Percentiles rank a stretch among this genome's conserved stretches.
phyloP scores from a whole-genome alignment of 1,139 yeast species.

The Yamadazyma pseudoaaseri region DNA sequence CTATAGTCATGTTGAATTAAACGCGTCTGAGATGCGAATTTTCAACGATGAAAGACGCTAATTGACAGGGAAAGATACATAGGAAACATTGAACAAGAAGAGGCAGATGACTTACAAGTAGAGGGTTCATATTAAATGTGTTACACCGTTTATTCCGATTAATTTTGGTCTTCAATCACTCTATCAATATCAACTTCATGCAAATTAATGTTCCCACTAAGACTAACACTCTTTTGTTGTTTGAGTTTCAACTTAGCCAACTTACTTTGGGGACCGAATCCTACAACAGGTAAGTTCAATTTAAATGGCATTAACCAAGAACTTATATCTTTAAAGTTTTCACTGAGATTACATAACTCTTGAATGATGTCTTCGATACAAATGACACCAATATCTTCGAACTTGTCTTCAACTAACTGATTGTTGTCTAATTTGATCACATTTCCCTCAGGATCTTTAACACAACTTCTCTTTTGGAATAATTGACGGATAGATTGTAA shows the following conservation, averaged over 20 bases:
- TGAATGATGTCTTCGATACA: constrained; percentile 80
- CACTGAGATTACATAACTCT: constrained; percentile 63
- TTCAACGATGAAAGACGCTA: too few species aligned
- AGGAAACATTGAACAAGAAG: too few species aligned
- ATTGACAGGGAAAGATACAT: too few species aligned
- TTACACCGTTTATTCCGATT: constrained; percentile 7
- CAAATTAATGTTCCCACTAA: constrained; percentile 64
- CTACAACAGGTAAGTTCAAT: constrained; percentile 66
- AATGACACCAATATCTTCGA: constrained; percentile 65
- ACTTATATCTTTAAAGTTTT: constrained; percentile 56
- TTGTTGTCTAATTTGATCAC: constrained; percentile 62
- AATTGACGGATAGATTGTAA: constrained; percentile 67
- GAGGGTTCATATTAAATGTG: neutral
- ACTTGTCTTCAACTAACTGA: constrained; percentile 67
- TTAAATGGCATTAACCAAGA: constrained; percentile 69
- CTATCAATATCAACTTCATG: constrained; percentile 69
- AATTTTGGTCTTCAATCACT: constrained; percentile 63
- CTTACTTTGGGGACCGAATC: constrained; percentile 65
- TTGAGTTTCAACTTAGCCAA: constrained; percentile 49
- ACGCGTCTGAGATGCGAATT: constrained; percentile 2
- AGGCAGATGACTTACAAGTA: too few species aligned
- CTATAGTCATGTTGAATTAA: constrained; percentile 2
- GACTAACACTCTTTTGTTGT: constrained; percentile 47
- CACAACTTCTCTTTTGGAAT: constrained; percentile 72
- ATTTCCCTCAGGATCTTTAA: constrained; percentile 36